Percentiles rank a stretch among this genome's conserved stretches.
Evolutionary conservation across 257 asterid species (phyloP).

Genomic region (Solanum lignicaule): DNA sequence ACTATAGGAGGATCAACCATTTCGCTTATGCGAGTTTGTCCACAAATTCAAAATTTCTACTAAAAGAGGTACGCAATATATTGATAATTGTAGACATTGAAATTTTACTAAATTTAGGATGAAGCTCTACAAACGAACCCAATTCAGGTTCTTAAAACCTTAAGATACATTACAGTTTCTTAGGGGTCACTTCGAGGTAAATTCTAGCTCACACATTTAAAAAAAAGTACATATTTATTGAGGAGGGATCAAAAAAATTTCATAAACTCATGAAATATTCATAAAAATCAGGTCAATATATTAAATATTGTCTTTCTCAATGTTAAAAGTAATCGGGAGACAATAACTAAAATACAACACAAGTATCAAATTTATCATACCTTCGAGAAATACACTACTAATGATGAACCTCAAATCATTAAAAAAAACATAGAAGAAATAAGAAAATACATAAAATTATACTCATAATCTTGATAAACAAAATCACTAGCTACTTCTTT

Average conservation of each 20-base stretch:
- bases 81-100: not conserved
- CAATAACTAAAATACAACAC: not conserved
- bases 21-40: not conserved
- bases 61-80: not conserved
- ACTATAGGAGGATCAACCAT: not conserved
- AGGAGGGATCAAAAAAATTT: not conserved
- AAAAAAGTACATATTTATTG: not conserved
- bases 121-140: not conserved
- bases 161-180: not conserved
- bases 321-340: not conserved
- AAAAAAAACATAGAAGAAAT: not conserved
- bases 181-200: not conserved
- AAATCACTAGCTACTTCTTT: not conserved
- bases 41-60: not conserved
- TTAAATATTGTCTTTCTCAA: not conserved
- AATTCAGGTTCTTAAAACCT: not conserved
- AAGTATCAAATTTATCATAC: not conserved
- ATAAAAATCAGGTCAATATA: not conserved
- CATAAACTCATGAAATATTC: not conserved
- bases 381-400: not conserved
- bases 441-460: too few relatives aligned
- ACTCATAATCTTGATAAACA: too few relatives aligned
- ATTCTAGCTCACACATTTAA: not conserved
- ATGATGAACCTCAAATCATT: not conserved
- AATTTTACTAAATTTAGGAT: not conserved